Conservation (phyloP, 495 filamentous ascomycete genomes). For the Trypethelium eluteriae region DNA sequence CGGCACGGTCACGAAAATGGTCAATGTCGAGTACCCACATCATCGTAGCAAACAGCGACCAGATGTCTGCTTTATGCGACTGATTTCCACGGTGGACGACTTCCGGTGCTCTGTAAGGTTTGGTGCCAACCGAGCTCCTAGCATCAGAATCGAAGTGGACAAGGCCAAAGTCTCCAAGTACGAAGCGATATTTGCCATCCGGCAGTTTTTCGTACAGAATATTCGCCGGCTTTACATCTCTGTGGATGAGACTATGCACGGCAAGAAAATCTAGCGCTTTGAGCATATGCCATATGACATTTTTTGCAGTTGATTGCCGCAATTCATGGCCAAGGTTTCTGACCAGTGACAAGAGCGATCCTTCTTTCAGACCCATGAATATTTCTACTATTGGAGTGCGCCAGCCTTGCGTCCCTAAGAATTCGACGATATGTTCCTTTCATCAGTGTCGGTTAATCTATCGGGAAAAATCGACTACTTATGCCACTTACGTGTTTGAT, state of each 20-base stretch:
- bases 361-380: neutral
- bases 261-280: neutral
- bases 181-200: neutral
- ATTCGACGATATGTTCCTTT: neutral
- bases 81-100: neutral
- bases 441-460: neutral
- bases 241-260: neutral
- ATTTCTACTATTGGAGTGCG: neutral
- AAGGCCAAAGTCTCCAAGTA: neutral
- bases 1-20: neutral
- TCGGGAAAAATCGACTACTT: neutral
- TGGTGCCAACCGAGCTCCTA: neutral
- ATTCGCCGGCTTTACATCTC: neutral
- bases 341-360: neutral
- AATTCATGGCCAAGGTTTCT: neutral
- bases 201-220: neutral
- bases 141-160: neutral
- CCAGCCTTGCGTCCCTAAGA: neutral
- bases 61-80: neutral
- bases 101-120: neutral
- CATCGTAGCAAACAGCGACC: neutral
- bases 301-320: no score
- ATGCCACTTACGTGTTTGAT: neutral
- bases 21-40: neutral
- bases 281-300: neutral